Conservation (phyloP, 805 yeast species). For the Soucietia sequanensis region DNA sequence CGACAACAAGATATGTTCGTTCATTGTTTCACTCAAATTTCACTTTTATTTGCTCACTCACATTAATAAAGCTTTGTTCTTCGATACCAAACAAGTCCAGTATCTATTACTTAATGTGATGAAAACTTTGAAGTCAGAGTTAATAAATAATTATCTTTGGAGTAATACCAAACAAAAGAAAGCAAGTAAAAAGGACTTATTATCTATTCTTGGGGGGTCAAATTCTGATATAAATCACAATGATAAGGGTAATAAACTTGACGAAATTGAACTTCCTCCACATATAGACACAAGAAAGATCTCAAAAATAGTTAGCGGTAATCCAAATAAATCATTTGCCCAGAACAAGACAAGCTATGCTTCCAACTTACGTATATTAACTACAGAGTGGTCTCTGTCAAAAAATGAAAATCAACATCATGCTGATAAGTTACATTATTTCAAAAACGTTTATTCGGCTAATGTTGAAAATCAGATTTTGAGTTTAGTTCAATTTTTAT, state of each 20-base stretch:
- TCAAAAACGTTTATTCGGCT: conserved; percentile 15
- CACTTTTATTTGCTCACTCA: conserved; percentile 21
- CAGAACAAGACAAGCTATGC: conserved; percentile 9
- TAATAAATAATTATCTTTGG: conserved; percentile 14
- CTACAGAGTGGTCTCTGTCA: conserved; percentile 9
- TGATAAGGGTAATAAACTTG: conserved; percentile 21
- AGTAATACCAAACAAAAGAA: conserved; percentile 2
- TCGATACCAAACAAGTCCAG: background rate
- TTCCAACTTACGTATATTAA: conserved; percentile 13
- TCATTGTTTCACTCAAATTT: conserved; percentile 27
- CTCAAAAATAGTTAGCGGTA: no score
- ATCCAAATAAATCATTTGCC: no score
- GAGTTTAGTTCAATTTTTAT: conserved; percentile 8
- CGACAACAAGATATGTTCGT: conserved; percentile 30
- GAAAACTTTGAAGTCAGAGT: conserved; percentile 10
- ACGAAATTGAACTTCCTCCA: conserved; percentile 37
- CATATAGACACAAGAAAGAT: conserved; percentile 33
- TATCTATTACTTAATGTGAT: conserved; percentile 9
- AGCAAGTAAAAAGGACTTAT: conserved; percentile 9
- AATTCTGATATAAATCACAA: background rate
- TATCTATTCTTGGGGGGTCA: conserved; percentile 7
- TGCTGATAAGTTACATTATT: conserved; percentile 7
- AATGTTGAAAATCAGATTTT: conserved; percentile 19
- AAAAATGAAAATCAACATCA: background rate
- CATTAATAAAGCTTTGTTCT: background rate